These are phyloP conservation scores for Coemansia sp. DNA, from an alignment of 192 early-diverging fungal species.

Conservation along the genomic window DNA sequence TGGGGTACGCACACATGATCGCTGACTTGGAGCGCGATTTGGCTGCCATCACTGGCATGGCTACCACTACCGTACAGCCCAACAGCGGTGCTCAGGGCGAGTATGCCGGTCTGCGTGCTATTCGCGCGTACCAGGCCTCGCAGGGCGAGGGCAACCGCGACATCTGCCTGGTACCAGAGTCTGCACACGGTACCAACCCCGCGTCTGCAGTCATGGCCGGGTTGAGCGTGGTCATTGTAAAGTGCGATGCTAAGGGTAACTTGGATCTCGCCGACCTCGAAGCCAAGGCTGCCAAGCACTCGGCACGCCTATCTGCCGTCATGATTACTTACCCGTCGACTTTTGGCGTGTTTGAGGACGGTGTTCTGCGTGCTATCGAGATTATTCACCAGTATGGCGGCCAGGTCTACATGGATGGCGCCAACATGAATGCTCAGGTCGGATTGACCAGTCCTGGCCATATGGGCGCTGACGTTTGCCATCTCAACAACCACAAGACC, in stretches of 20 bases:
- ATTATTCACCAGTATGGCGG: conserved; percentile 93
- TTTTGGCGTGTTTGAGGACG: conserved; percentile 96
- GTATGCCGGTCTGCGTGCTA: conserved; percentile 93
- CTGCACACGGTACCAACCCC: conserved; percentile 99
- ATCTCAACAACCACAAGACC: conserved; percentile 99
- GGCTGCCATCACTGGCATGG: conserved; percentile 91
- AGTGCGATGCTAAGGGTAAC: conserved; percentile 90
- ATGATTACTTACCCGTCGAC: conserved; percentile 99
- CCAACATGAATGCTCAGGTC: conserved; percentile 88
- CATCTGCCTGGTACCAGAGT: conserved; percentile 95
- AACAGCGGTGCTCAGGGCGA: conserved; percentile 99
- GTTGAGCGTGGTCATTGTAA: conserved; percentile 88
- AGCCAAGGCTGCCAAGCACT: conserved; percentile 85
- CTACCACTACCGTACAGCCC: conserved; percentile 90
- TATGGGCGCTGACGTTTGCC: conserved; percentile 99
- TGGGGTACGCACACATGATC: conserved; percentile 88
- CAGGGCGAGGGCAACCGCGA: conserved; percentile 82
- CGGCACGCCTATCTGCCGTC: conserved; percentile 82
- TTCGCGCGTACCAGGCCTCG: conserved; percentile 88
- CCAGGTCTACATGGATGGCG: conserved; percentile 99
- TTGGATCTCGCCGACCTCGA: conserved; percentile 88
- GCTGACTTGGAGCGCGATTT: conserved; percentile 87
- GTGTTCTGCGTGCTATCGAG: conserved; percentile 80
- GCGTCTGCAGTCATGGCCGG: conserved; percentile 98
- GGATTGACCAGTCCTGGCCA: conserved; percentile 83